phyloP scores from a whole-genome alignment of 2,329 filamentous ascomycete genomes.

The Simplicillium aogashimaense region DNA sequence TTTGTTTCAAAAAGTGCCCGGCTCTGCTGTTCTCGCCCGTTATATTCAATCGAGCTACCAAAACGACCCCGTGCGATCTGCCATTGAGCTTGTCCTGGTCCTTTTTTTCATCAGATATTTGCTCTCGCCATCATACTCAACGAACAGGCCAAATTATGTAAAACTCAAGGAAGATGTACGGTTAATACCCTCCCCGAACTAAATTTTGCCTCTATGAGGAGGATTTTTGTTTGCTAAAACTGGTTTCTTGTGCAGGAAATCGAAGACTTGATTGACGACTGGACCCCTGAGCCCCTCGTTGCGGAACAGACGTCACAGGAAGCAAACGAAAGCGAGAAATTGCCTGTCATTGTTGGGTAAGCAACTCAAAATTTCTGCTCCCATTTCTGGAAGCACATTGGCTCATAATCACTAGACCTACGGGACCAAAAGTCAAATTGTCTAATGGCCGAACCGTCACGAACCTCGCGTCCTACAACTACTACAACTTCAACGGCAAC shows the following conservation, averaged over 20 bases:
- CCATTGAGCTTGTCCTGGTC: conserved; percentile 86
- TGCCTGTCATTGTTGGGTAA: conserved; percentile 83
- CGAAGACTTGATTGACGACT: conserved; percentile 92
- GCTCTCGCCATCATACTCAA: conserved; percentile 84
- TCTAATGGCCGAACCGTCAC: conserved; percentile 80
- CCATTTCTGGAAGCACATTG: conserved; percentile 1
- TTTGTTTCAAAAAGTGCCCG: conserved; percentile 82
- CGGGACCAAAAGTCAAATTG: conserved; percentile 83
- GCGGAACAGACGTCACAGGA: conserved; percentile 64
- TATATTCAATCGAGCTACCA: conserved; percentile 98
- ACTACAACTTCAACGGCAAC: conserved; percentile 93
- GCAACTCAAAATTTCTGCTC: conserved; percentile 1
- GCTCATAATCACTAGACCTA: conserved; percentile 47
- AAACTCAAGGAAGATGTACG: conserved; percentile 69
- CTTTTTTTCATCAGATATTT: conserved; percentile 94
- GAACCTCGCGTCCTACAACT: conserved; percentile 93
- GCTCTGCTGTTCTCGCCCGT: conserved; percentile 85
- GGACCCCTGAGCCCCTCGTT: conserved; percentile 89
- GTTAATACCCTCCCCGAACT: not conserved
- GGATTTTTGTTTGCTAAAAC: conserved; percentile 16
- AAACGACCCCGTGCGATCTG: conserved; percentile 87
- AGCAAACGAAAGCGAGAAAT: conserved; percentile 70
- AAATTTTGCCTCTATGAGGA: not conserved
- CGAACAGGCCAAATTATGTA: conserved; percentile 80
- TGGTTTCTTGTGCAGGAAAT: conserved; percentile 53